Evolutionary conservation across 225 moss, liverwort and hornwort genomes (phyloP), one percentile per base, ranked within the genome.

Genomic region (Neckera pumila): DNA sequence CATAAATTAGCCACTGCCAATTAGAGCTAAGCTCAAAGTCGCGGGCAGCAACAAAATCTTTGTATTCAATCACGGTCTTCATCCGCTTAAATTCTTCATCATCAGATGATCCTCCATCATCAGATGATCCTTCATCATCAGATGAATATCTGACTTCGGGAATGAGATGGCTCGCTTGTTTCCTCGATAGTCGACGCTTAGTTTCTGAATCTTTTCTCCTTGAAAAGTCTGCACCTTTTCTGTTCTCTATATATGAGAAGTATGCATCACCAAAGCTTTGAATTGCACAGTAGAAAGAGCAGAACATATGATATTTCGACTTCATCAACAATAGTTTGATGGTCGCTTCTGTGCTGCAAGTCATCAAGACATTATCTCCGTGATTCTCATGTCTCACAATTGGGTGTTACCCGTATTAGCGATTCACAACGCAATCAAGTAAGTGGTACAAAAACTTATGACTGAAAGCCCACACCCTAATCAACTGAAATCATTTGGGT

Each of bases 1-100:
- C 89, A 89, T 72, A 89, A 49, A 89, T 54, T 61, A 79, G 89
- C 89, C 89, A 89, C 71, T 80, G 31, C 89, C 89, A 89, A 11
- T 69, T 54, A 53, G 80, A 2, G 30, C 31, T 73, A 40, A 10
- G 13, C 9, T 62, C 49, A 30, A 51, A 81, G 30, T 51, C 72
- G 4, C n/a, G 15, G 61, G 26, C 18, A 28, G 38, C 22, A 59
- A 40, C 31, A n/a, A 51, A 67, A 59, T n/a, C n/a, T n/a, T n/a
- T n/a, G n/a, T n/a, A n/a, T 31, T 47, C 47, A 47, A 2, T 47
- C 47, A 8, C 9, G 47, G 47, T 9, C 47, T 47, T 47, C 47
- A 47, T 47, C 47, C 47, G 47, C 47, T 47, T 47, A 45, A 45
- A 8, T 6, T 3, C 49, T 49, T 49, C 49, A 12, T 49, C 49